phyloP scores from a whole-genome alignment of 2,329 filamentous ascomycete genomes.

The Fusarium pseudocircinatum region DNA sequence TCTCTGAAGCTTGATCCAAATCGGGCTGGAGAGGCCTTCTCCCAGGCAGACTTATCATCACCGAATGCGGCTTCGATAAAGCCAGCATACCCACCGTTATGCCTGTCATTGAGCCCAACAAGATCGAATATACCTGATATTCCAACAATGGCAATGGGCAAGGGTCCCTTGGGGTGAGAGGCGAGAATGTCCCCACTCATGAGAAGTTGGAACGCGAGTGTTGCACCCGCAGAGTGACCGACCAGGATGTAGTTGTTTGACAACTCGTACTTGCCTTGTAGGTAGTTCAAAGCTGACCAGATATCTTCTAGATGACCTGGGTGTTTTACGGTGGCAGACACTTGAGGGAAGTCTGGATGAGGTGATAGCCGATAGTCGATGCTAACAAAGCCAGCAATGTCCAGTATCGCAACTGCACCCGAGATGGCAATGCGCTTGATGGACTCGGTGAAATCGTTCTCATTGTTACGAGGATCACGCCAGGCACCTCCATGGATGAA shows the following conservation, averaged over 20 bases:
- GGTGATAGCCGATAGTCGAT: slow-evolving; percentile 71
- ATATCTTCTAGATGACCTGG: slow-evolving; percentile 70
- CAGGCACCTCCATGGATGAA: slow-evolving; percentile 72
- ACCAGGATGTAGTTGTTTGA: slow-evolving; percentile 63
- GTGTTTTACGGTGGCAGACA: slow-evolving; percentile 56
- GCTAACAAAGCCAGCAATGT: slow-evolving; percentile 70
- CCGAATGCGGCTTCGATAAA: slow-evolving; percentile 73
- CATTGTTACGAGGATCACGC: slow-evolving; percentile 65
- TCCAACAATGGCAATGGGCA: slow-evolving; percentile 66
- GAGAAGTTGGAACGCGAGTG: slow-evolving; percentile 69
- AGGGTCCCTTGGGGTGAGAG: slow-evolving; percentile 42
- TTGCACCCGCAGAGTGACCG: slow-evolving; percentile 72
- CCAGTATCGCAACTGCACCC: slow-evolving; percentile 37
- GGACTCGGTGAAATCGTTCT: slow-evolving; percentile 56
- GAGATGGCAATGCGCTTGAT: slow-evolving; percentile 54
- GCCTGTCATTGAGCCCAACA: slow-evolving; percentile 59
- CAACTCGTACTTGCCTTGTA: slow-evolving; percentile 59
- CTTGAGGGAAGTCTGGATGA: slow-evolving; percentile 56
- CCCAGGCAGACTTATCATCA: slow-evolving; percentile 59
- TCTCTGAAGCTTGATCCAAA: slow-evolving; percentile 54
- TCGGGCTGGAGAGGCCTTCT: slow-evolving; percentile 62
- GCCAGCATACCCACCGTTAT: slow-evolving; percentile 60
- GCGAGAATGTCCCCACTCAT: slow-evolving; percentile 53
- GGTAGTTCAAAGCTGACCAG: slow-evolving; percentile 58
- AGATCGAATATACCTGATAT: slow-evolving; percentile 76